A percentile compares a stretch with the other conserved stretches of the same genome.
Evolutionary conservation across 2,329 filamentous ascomycete genomes (phyloP).

Genomic region (Aspergillus sp.): DNA sequence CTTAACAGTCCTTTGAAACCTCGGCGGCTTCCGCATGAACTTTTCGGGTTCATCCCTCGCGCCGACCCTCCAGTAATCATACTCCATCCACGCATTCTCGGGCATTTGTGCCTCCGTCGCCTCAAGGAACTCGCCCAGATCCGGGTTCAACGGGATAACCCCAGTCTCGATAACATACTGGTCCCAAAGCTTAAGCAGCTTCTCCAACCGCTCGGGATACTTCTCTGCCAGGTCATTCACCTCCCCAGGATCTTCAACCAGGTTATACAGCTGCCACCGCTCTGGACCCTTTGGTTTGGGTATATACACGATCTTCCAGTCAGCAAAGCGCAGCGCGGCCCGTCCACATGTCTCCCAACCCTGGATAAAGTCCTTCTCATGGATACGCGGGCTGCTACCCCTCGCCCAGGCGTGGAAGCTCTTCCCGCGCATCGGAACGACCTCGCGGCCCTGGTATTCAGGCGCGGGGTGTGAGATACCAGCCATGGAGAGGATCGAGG

Average conservation of each 20-base stretch:
- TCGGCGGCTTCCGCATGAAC: slow-evolving; percentile 40
- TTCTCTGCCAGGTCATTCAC: slow-evolving; percentile 45
- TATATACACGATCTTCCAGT: slow-evolving; percentile 61
- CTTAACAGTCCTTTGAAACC: slow-evolving; percentile 37
- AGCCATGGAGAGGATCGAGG: slow-evolving; percentile 45
- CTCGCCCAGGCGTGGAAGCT: slow-evolving; percentile 47
- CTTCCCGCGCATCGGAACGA: slow-evolving; percentile 54
- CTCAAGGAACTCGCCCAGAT: slow-evolving; percentile 58
- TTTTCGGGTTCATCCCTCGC: slow-evolving; percentile 50
- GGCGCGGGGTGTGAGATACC: slow-evolving; percentile 54
- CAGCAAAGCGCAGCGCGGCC: slow-evolving; percentile 55
- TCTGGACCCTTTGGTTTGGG: slow-evolving; percentile 57
- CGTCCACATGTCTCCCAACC: slow-evolving; percentile 60
- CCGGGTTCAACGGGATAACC: slow-evolving; percentile 60
- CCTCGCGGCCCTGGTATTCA: slow-evolving; percentile 49
- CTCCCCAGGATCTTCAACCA: slow-evolving; percentile 54
- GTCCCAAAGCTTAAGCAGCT: slow-evolving; percentile 57
- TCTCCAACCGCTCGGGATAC: slow-evolving; percentile 46
- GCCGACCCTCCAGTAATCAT: slow-evolving; percentile 62
- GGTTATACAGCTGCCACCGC: slow-evolving; percentile 59
- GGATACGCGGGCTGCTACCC: slow-evolving; percentile 41
- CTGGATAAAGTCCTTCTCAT: slow-evolving; percentile 53
- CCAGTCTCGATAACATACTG: slow-evolving; percentile 60
- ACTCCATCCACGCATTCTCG: slow-evolving; percentile 66
- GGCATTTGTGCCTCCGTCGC: slow-evolving; percentile 66